Evolutionary conservation across 75 land plant species (phyloP).

Genomic region (Cryptomeria japonica): DNA sequence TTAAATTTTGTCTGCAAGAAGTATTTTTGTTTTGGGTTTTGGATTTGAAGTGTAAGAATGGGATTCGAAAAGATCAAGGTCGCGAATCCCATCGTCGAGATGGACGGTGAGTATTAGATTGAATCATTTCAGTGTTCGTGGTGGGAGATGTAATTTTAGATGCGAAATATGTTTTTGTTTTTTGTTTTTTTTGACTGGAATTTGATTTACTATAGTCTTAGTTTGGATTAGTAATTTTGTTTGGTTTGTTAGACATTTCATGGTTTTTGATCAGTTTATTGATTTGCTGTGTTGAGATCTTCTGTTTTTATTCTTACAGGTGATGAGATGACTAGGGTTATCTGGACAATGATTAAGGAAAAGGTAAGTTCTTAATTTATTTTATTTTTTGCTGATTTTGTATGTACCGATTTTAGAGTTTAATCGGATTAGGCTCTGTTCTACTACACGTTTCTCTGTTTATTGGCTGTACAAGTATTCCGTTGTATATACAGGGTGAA

Average conservation of each 20-base stretch:
- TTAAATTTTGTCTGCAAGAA: not conserved
- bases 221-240: not conserved
- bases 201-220: not conserved
- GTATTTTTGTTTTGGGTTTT: not conserved
- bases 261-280: not conserved
- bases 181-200: not conserved
- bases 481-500: not conserved
- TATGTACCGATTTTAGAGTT: not conserved
- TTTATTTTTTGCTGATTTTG: conserved; percentile 3
- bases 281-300: not conserved
- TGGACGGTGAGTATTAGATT: conserved; percentile 70
- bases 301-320: conserved; percentile 35
- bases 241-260: not conserved
- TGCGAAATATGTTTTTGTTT: not conserved
- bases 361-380: conserved; percentile 49
- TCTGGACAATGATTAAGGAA: conserved; percentile 91
- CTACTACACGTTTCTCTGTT: not conserved
- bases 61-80: conserved; percentile 61
- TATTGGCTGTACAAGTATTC: not conserved
- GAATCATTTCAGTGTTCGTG: not conserved
- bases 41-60: conserved; percentile 27
- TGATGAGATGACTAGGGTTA: conserved; percentile 94
- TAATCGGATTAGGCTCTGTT: not conserved
- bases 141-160: not conserved
- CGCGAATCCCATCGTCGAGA: conserved; percentile 89